Conservation (phyloP, 208 protist species). For the Naegleria gruberi region DNA sequence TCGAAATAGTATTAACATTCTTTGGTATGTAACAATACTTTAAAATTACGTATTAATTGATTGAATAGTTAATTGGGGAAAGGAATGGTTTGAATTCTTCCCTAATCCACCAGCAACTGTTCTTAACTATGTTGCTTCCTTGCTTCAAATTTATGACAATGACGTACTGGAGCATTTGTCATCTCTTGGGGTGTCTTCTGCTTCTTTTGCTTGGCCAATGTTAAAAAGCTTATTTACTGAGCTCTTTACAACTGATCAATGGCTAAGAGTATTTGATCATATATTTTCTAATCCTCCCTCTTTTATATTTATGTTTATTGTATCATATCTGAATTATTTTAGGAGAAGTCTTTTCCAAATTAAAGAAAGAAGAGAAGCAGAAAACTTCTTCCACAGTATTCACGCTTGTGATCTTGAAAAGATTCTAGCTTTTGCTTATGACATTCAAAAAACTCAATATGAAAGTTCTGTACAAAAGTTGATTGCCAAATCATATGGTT, state of each 20-base stretch:
- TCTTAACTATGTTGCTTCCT: background rate
- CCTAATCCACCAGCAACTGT: background rate
- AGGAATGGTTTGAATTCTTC: background rate
- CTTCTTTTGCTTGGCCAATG: background rate
- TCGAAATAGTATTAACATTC: background rate
- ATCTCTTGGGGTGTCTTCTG: background rate
- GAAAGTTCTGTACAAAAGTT: background rate
- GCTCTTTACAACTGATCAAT: background rate
- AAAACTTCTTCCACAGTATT: background rate
- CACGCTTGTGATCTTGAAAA: background rate
- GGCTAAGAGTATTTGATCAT: conserved; percentile 1
- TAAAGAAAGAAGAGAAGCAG: background rate
- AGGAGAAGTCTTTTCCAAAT: background rate
- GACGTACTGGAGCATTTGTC: background rate
- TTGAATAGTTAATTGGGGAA: background rate
- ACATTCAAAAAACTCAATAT: background rate
- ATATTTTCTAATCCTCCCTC: background rate
- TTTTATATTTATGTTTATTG: background rate
- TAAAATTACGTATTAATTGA: background rate
- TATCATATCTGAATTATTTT: background rate
- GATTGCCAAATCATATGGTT: background rate
- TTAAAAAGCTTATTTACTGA: conserved; percentile 3
- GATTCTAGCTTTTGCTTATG: background rate
- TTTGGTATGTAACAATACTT: background rate
- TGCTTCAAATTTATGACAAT: background rate